Evolutionary conservation across 257 asterid genomes (phyloP).

Genomic region (Solanum dulcamara): DNA sequence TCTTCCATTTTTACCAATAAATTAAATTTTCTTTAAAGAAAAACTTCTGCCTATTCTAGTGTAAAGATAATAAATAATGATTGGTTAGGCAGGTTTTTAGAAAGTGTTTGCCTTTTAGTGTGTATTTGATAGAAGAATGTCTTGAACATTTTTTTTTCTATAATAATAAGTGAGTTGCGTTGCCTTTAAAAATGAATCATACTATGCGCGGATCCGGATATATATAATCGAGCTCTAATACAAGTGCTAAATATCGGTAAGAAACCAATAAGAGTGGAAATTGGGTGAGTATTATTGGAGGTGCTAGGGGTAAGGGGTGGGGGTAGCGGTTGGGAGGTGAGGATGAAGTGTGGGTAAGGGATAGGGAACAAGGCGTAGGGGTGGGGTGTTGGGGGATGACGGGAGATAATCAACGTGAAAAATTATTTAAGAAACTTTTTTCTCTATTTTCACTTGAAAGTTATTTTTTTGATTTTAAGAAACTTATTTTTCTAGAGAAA

Average conservation of each 20-base stretch:
- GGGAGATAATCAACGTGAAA: neutral
- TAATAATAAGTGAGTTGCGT: neutral
- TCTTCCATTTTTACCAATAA: neutral
- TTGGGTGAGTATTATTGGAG: neutral
- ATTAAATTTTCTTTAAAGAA: neutral
- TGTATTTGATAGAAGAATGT: neutral
- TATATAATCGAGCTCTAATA: neutral
- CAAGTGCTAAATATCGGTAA: accelerated
- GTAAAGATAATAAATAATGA: neutral
- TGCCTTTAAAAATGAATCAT: neutral
- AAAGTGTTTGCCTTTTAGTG: neutral
- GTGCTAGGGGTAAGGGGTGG: neutral
- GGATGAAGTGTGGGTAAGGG: too few species aligned
- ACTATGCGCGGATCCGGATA: neutral
- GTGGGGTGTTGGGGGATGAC: neutral
- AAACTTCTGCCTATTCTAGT: neutral
- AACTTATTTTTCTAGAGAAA: neutral
- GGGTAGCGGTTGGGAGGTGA: neutral
- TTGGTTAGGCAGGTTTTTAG: neutral
- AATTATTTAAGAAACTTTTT: neutral
- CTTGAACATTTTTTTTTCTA: accelerated
- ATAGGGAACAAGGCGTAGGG: too few species aligned
- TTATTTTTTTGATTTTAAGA: neutral
- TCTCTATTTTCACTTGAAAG: neutral
- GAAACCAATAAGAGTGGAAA: neutral